Evolutionary conservation across 345 rosid genomes (phyloP).

Genomic region (Ricinus communis): DNA sequence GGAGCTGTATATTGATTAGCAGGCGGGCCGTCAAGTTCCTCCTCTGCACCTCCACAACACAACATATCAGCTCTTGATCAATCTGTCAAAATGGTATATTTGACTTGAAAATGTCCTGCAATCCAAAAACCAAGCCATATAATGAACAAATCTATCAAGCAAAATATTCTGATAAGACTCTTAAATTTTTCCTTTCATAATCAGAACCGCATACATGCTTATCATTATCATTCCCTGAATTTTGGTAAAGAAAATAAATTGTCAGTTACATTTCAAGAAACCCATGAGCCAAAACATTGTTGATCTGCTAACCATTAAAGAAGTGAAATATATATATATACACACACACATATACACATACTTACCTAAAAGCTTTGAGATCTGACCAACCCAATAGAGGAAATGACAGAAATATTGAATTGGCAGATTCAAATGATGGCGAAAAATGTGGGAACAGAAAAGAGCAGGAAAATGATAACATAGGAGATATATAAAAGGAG

Average conservation of each 20-base stretch:
- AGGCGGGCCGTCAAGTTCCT: constrained; percentile 62
- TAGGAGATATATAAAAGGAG: neutral
- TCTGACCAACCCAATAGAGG: constrained; percentile 1
- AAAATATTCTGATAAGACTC: no score
- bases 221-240: no score
- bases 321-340: no score
- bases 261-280: no score
- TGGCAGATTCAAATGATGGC: neutral
- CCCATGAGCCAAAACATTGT: neutral
- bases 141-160: neutral
- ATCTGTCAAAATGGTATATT: no score
- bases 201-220: no score
- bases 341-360: no score
- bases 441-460: neutral
- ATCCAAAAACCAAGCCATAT: neutral
- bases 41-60: constrained; percentile 91
- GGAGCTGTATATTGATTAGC: constrained; percentile 71
- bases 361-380: neutral
- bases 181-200: no score
- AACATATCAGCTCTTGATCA: constrained; percentile 41
- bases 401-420: neutral
- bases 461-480: neutral
- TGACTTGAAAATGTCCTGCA: neutral
- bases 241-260: no score
- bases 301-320: no score